Base-by-base conservation (phyloP, 1,284 basidiomycete genomes). In the Cutaneotrichosporon sp. region DNA sequence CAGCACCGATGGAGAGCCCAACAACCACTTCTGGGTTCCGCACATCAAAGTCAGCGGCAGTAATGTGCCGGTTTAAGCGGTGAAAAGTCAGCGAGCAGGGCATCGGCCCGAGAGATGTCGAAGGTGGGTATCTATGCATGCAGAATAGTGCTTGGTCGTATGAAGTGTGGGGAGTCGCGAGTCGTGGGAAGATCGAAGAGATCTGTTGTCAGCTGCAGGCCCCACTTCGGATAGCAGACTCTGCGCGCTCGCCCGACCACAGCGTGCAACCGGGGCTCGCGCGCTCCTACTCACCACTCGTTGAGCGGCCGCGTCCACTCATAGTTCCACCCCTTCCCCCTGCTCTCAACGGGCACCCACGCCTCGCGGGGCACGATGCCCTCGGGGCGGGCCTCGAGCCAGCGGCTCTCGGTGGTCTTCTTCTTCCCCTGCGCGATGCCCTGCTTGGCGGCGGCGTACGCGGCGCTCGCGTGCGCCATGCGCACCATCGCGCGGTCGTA, bases 401-500 rank as follows among this genome's bases (percentile, higher is more conserved):
- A 88, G 73, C 85, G 86, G 73, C 84, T 85, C 79, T 91, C 82
- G 29, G 65, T 46, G 7, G 83, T 86, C 72, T 84, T 87, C 79
- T 88, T 80, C 52, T 81, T 84, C 76, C 88, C 89, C 67, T 85
- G 76, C 25, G 55, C 46, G 4, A 57, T 22, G 7, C 61, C 62
- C 58, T 62, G 64, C 56, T 46, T 25, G 10, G 58, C 59, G 6
- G 61, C 64, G 20, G 43, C 27, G 54, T 59, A 34, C 34, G 64
- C 64, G 0, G 64, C 56, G 7, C 29, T 14, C 83, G 71, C 74
- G 27, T 91, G 78, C 87, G 89, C 74, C 56, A 67, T 62, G 25
- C 80, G 82, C 72, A 85, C 85, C 74, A 90, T 92, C 13, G 91
- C 91, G 76, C 87, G 85, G 71, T 83, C 83, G 72, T 88, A 93